Evolutionary conservation across 2,329 filamentous ascomycete genomes (phyloP).

Genomic region (Pseudogymnoascus sp.): DNA sequence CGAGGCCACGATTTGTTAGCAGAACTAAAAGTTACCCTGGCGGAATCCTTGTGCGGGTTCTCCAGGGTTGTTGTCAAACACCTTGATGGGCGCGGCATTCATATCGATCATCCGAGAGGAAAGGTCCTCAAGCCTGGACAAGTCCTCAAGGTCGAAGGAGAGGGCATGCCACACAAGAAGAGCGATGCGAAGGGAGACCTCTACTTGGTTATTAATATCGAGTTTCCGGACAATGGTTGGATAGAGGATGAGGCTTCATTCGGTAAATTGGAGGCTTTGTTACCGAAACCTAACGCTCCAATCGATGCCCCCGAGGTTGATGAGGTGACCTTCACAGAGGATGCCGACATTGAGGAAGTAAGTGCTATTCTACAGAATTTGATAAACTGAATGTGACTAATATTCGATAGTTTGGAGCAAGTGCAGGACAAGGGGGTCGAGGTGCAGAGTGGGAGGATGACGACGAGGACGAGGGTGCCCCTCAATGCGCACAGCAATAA

Average conservation of each 20-base stretch:
- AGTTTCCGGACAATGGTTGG: slow-evolving; percentile 86
- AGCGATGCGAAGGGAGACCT: slow-evolving; percentile 78
- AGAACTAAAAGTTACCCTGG: slow-evolving; percentile 69
- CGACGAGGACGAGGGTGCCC: slow-evolving; percentile 46
- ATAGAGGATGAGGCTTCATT: slow-evolving; percentile 62
- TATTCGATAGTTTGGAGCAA: slow-evolving; percentile 53
- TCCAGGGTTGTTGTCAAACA: slow-evolving; percentile 84
- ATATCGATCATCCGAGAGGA: slow-evolving; percentile 69
- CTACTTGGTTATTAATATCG: slow-evolving; percentile 75
- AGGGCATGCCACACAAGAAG: slow-evolving; percentile 91
- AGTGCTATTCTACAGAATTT: slow-evolving; percentile 24
- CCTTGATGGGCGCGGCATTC: slow-evolving; percentile 85
- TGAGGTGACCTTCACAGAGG: slow-evolving; percentile 78
- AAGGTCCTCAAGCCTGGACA: slow-evolving; percentile 77
- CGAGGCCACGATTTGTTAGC: slow-evolving; percentile 78
- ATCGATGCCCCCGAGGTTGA: slow-evolving; percentile 70
- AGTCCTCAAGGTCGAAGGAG: slow-evolving; percentile 73
- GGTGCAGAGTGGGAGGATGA: slow-evolving; percentile 64
- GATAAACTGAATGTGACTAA: slow-evolving; percentile 21
- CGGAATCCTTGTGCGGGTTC: slow-evolving; percentile 82
- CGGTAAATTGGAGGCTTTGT: slow-evolving; percentile 61
- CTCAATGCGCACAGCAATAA: slow-evolving; percentile 50
- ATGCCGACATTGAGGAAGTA: slow-evolving; percentile 73
- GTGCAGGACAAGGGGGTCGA: slow-evolving; percentile 54
- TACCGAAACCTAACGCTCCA: slow-evolving; percentile 54